Base-by-base conservation (phyloP, 306 rosid genomes). In the Trifolium dubium region DNA sequence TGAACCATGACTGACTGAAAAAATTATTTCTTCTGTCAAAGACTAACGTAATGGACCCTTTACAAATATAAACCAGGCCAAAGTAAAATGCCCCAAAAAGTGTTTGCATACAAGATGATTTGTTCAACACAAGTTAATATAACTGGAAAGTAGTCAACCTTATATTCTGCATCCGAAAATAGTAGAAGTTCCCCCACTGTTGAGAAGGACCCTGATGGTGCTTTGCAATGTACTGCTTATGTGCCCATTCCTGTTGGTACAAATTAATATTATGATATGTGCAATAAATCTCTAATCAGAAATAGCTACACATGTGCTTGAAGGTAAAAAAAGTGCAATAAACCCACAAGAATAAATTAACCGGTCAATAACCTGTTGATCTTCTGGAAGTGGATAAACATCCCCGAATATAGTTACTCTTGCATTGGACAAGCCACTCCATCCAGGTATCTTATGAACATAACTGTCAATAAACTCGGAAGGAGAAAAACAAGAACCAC, bases 141-240 rank as follows among this genome's bases (percentile, higher is more conserved):
- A 5, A 12, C 31, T 34, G 47, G 31, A 64, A 67, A 81, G 49
- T 37, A 68, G 80, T 83, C 49, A 74, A 94, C 99, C 99, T 95
- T 83, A 95, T 92, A 71, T 81, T 88, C 75, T 86, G 96, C 99
- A 95, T 95, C 89, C 98, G 86, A 83, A 90, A 95, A 79, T 95
- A 95, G 89, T 95, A 88, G 81, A 95, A 95, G 81, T 95, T 95
- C 29, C 98, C 98, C 99, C 99, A 95, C 75, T 95, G 97, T 80
- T 95, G 98, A 76, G 99, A 95, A 82, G 98, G 97, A 71, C 99
- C 97, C 76, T 95, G 99, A 46, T 90, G 99, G 84, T 95, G 99
- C 83, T 95, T 95, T 14, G 90, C 92, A 50, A 95, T 89, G 80
- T 92, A 95, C 80, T 92, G 99, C 86, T 95, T 95, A 83, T 95